Conservation (phyloP, 495 filamentous ascomycete genomes). For the Bacidia rubella region DNA sequence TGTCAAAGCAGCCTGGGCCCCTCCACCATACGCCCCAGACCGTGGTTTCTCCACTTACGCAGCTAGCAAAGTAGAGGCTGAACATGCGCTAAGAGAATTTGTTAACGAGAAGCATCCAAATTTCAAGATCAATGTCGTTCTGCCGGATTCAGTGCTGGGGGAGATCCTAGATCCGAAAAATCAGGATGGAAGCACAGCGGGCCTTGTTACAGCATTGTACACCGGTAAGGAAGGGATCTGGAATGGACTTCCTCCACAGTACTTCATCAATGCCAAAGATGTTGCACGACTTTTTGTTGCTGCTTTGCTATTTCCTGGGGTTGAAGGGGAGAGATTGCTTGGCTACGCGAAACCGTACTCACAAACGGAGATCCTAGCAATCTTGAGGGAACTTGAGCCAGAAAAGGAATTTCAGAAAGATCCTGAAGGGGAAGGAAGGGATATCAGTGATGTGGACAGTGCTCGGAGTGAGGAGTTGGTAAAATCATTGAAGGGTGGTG, state of each 20-base stretch:
- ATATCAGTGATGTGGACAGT: slow-evolving; percentile 6
- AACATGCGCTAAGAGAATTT: slow-evolving; percentile 40
- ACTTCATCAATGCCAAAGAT: slow-evolving; percentile 37
- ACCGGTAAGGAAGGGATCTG: slow-evolving; percentile 13
- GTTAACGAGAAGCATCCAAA: slow-evolving; percentile 34
- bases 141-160: slow-evolving; percentile 32
- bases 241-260: slow-evolving; percentile 18
- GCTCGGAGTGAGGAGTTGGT: slow-evolving; percentile 44
- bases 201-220: slow-evolving; percentile 18
- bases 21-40: slow-evolving; percentile 22
- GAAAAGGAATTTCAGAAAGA: slow-evolving; percentile 67
- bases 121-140: slow-evolving; percentile 37
- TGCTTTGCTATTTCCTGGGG: slow-evolving; percentile 28
- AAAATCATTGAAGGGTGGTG: slow-evolving; percentile 16
- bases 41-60: slow-evolving; percentile 30
- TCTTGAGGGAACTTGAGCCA: slow-evolving; percentile 15
- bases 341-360: slow-evolving; percentile 27
- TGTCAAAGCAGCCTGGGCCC: slow-evolving; percentile 30
- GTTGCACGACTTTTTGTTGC: slow-evolving; percentile 33
- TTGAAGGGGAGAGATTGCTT: slow-evolving; percentile 34
- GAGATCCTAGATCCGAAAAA: slow-evolving; percentile 20
- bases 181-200: slow-evolving; percentile 17
- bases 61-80: slow-evolving; percentile 41
- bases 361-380: slow-evolving; percentile 24
- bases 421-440: slow-evolving; percentile 43